Evolutionary conservation across 2,329 filamentous ascomycete species (phyloP), one percentile per base, ranked within the genome.

Genomic region (Chlorencoelia australis): DNA sequence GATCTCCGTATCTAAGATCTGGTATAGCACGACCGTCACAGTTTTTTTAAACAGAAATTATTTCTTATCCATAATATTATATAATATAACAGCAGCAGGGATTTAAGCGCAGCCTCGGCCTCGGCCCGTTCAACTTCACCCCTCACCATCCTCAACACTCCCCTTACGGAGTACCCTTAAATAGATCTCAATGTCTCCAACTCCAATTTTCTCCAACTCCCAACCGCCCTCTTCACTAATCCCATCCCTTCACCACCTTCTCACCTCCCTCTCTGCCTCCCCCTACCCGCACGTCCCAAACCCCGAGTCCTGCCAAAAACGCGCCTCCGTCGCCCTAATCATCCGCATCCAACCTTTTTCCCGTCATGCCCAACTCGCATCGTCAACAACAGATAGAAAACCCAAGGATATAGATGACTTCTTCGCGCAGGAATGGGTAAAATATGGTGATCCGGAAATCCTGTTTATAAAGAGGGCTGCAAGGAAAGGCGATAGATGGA

Each of bases 401-500:
- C 29, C 35, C 9, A 56, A 67, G 25, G 61, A 66, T 25, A 43
- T 78, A 22, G 59, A 71, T 20, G 56, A 63, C 7, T 82, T 81
- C 60, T 82, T 82, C 52, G 59, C 63, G 2, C 74, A 78, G 47
- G 55, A 67, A 11, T 83, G 79, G 79, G 75, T 79, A 5, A 66
- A 71, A 45, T 59, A 78, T 53, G 77, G 77, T 16, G 72, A 78
- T 42, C 72, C 78, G 0, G 79, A 83, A 54, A 62, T 77, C n/a
- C 63, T 82, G 3, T 82, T 82, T 55, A 83, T 83, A 55, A 83
- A 82, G 53, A 64, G 79, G 30, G 73, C 79, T 3, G 68, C 75
- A 4, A 64, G 79, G 24, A 64, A 68, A 37, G 76, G 77, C 6
- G 79, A 83, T 54, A 64, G 76, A 39, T 83, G 79, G 79, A 80